Base-by-base conservation (phyloP, 2,329 filamentous ascomycete species). In the Ophiostoma triangulosporum region DNA sequence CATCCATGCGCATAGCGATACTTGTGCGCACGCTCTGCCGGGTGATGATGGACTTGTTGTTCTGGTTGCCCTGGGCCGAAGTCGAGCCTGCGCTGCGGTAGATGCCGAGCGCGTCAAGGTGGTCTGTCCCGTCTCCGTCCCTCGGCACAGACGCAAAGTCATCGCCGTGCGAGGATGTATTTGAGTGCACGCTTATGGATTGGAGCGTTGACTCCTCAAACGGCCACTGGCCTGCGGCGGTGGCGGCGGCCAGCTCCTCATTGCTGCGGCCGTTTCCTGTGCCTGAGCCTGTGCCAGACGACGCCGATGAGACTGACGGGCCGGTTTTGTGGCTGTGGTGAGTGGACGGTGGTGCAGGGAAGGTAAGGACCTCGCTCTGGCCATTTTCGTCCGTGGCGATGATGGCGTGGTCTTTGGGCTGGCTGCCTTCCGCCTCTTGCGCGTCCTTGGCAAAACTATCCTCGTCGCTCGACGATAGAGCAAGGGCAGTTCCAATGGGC, bases 131-230 rank as follows among this genome's bases (percentile, higher is more conserved):
- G 24, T 29, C 31, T 6, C 29, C 45, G 31, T 55, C 32, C 38
- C 54, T 51, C n/a, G 14, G 12, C 33, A 38, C 29, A 3, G 48
- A 52, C 35, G 22, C 33, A 12, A 20, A 15, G 9, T 20, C 46
- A 7, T 48, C n/a, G 20, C 32, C 49, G n/a, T 31, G 48, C 14
- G 52, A 50, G 26, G 50, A 38, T 9, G 31, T 20, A 4, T 36
- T 24, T n/a, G 55, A 45, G 24, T 52, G 51, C 20, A 38, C 36
- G 24, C 54, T 56, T 31, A 17, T 15, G 7, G 58, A 60, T n/a
- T 51, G 22, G 48, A 57, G 29, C 11, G 58, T 60, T 1, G 54
- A 57, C 43, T 56, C 57, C 8, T 57, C 57, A 54, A 60, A 60
- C 0, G 56, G 58, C 58, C 58, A 60, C 22, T 57, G 56, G 1